Evolutionary conservation across 2,329 filamentous ascomycete genomes (phyloP).

Genomic region (Neofusicoccum cordaticola): DNA sequence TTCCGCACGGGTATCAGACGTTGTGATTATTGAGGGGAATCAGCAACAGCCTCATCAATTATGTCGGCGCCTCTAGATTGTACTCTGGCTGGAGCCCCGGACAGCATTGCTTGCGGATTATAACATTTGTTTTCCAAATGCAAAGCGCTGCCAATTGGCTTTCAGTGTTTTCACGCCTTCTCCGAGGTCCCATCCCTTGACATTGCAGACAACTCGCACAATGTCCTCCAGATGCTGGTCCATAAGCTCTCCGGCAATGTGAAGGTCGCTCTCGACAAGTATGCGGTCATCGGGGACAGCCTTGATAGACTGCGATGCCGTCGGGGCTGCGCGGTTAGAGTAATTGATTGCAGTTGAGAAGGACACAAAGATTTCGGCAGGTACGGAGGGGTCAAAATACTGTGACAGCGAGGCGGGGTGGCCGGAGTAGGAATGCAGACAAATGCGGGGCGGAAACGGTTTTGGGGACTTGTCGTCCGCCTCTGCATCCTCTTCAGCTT

Average conservation of each 20-base stretch:
- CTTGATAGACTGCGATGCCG: slow-evolving; percentile 62
- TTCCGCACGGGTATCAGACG: no score
- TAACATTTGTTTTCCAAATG: slow-evolving; percentile 54
- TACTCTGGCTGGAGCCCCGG: no score
- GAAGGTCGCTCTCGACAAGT: slow-evolving; percentile 86
- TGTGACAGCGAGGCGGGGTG: slow-evolving; percentile 70
- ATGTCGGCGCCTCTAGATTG: no score
- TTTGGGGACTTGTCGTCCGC: slow-evolving; percentile 35
- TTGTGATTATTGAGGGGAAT: no score
- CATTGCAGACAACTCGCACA: slow-evolving; percentile 69
- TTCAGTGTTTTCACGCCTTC: slow-evolving; percentile 67
- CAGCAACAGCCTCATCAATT: neutral
- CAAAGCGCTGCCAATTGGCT: slow-evolving; percentile 74
- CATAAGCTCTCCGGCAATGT: slow-evolving; percentile 78
- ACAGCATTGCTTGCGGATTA: neutral
- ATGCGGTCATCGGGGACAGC: slow-evolving; percentile 74
- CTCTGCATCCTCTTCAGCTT: slow-evolving; percentile 11
- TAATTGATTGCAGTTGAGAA: slow-evolving; percentile 85
- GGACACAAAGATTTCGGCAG: slow-evolving; percentile 78
- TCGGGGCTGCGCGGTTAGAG: slow-evolving; percentile 48
- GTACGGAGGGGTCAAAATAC: slow-evolving; percentile 71
- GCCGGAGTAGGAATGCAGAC: slow-evolving; percentile 90
- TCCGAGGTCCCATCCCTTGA: slow-evolving; percentile 74
- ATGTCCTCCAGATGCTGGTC: slow-evolving; percentile 73
- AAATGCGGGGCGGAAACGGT: slow-evolving; percentile 82